Evolutionary conservation across 345 rosid genomes (phyloP).

Genomic region (Euphorbia lathyris): DNA sequence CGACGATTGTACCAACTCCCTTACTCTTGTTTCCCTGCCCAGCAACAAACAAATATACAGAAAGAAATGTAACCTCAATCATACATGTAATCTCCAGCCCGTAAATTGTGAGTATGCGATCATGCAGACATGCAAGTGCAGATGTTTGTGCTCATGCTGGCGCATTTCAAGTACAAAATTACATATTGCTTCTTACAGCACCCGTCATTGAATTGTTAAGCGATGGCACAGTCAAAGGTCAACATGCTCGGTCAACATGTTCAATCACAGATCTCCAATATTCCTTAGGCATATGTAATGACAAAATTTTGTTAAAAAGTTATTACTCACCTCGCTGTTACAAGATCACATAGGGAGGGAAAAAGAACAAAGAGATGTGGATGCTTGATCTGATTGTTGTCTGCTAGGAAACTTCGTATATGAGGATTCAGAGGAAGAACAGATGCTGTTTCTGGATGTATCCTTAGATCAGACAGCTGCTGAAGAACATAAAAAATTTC

Average conservation of each 20-base stretch:
- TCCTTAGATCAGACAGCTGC: conserved; percentile 53
- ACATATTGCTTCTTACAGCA: background rate
- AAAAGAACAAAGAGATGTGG: conserved; percentile 82
- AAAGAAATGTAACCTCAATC: background rate
- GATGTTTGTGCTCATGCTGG: background rate
- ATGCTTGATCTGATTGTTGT: conserved; percentile 34
- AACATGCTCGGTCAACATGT: background rate
- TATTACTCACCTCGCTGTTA: conserved; percentile 68
- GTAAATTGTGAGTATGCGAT: background rate
- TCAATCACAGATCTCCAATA: background rate
- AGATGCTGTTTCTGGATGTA: conserved; percentile 67
- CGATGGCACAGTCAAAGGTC: background rate
- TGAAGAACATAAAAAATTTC: conserved; percentile 65
- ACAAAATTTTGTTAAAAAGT: background rate
- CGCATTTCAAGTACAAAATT: background rate
- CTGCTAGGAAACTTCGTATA: conserved; percentile 46
- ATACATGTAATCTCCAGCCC: background rate
- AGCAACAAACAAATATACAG: conserved; percentile 9
- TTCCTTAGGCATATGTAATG: background rate
- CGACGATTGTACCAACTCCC: conserved; percentile 71
- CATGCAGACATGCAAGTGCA: background rate
- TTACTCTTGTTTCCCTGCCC: conserved; percentile 74
- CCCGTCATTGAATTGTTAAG: background rate
- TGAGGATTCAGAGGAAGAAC: conserved; percentile 59
- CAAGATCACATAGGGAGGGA: conserved; percentile 81